Evolutionary conservation across 2,329 filamentous ascomycete species (phyloP).

Genomic region (Xylariaceae sp.): DNA sequence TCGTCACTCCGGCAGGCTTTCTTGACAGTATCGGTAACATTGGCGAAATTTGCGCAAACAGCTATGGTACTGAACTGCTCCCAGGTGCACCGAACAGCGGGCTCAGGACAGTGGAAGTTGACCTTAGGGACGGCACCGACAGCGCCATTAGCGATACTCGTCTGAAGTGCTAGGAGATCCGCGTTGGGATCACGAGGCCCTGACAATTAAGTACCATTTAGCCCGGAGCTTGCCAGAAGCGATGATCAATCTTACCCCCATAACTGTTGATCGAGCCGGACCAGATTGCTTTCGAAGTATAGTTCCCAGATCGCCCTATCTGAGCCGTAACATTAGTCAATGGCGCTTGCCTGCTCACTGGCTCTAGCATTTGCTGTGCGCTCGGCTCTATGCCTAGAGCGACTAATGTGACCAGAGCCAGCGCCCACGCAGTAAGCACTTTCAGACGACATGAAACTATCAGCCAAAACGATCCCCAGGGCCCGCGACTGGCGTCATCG

Average conservation of each 20-base stretch:
- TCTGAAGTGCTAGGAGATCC: constrained; percentile 17
- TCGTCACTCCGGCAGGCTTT: neutral
- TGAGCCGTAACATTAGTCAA: neutral
- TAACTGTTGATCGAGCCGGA: too few relatives aligned
- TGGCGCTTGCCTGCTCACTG: neutral
- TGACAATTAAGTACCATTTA: too few relatives aligned
- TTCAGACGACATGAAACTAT: neutral
- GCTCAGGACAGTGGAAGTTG: constrained; percentile 18
- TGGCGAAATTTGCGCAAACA: constrained; percentile 14
- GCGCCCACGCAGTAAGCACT: neutral
- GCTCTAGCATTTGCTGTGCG: constrained; percentile 17
- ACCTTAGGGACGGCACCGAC: constrained; percentile 9
- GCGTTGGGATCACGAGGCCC: constrained; percentile 9
- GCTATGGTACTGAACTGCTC: constrained; percentile 19
- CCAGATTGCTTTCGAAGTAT: too few relatives aligned
- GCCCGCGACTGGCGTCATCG: constrained; percentile 35
- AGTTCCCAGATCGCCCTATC: neutral
- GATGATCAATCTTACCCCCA: too few relatives aligned
- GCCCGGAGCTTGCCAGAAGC: too few relatives aligned
- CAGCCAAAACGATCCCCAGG: constrained; percentile 26
- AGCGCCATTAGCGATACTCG: constrained; percentile 16
- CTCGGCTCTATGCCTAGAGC: constrained; percentile 19
- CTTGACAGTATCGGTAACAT: constrained; percentile 12
- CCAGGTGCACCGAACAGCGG: constrained; percentile 17
- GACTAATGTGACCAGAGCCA: constrained; percentile 13